Percentiles rank a stretch among this genome's conserved stretches.
Conservation (phyloP, 2,329 filamentous ascomycete species). For the Blastomyces parvus region DNA sequence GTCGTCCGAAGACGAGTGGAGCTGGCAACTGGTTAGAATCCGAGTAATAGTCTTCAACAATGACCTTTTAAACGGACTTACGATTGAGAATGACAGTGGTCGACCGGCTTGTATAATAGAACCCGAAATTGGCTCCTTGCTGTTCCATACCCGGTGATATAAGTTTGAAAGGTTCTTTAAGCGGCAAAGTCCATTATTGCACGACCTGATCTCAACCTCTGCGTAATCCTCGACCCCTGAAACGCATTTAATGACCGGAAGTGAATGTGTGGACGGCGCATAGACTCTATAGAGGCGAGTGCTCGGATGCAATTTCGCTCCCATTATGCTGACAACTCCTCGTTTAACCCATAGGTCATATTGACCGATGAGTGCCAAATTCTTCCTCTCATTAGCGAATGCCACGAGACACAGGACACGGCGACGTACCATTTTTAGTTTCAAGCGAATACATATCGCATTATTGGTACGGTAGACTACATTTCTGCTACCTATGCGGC, state of each 20-base stretch:
- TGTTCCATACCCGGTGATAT: conserved; percentile 47
- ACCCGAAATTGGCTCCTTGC: conserved; percentile 26
- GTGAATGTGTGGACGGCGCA: conserved; percentile 48
- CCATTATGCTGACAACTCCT: conserved; percentile 49
- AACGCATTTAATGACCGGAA: conserved; percentile 44
- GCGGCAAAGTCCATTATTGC: conserved; percentile 32
- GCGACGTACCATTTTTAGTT: conserved; percentile 29
- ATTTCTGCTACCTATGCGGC: conserved; percentile 28
- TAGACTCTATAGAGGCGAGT: conserved; percentile 40
- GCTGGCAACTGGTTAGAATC: conserved; percentile 20
- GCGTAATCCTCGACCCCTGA: conserved; percentile 35
- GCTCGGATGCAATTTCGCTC: conserved; percentile 46
- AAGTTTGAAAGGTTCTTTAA: conserved; percentile 43
- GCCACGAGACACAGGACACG: background rate
- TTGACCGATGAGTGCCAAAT: conserved; percentile 40
- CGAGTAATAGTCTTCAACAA: background rate
- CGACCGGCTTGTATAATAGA: conserved; percentile 23
- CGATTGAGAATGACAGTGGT: conserved; percentile 33
- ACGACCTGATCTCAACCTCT: conserved; percentile 42
- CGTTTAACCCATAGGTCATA: conserved; percentile 49
- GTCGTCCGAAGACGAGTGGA: conserved; percentile 36
- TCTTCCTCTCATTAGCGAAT: conserved; percentile 23
- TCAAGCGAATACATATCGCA: conserved; percentile 32
- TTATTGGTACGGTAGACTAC: conserved; percentile 32
- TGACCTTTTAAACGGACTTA: conserved; percentile 18